Base-by-base conservation (phyloP, 2,329 filamentous ascomycete species). In the Xylaria sp. region DNA sequence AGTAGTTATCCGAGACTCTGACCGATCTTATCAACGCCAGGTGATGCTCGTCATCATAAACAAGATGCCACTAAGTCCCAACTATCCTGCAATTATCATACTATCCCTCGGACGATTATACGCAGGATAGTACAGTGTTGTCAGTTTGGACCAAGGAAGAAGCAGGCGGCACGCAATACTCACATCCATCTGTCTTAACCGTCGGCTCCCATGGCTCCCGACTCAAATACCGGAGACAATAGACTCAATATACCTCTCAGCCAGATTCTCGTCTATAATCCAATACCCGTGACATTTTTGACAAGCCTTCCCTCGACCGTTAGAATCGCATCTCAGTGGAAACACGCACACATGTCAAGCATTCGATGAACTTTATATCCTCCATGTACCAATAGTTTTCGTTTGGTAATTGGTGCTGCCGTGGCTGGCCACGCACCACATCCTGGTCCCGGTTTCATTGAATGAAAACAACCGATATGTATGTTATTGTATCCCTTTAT, bases 221-320 rank as follows among this genome's bases (percentile, higher is more conserved):
- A 46, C 23, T 48, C 34, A 65, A 63, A 46, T 48, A 61, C 52
- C 31, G 62, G 51, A 60, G 58, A 63, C 61, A 20, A 46, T n/a
- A 69, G 48, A 56, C 31, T 48, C 54, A 54, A 69, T 67, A 28
- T 58, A 70, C 70, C 73, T 58, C 54, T 50, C 66, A 72, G 61
- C 62, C 70, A 69, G 69, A 66, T 63, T 31, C 63, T 70, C 59
- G 31, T 46, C 57, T 58, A 63, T 67, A 51, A 64, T 39, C 67
- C 57, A 46, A 34, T 67, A 66, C 15, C 63, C 74, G 72, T 72
- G 68, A 74, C 72, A 67, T 46, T 73, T 73, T 72, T 71, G 67
- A 72, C 71, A 66, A 57, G 59, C 61, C 70, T 66, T 57, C 66
- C 69, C 69, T 69, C 54, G 65, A 58, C 46, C 54, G 46, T 60